phyloP scores from a whole-genome alignment of 1,139 yeast species.

The Suhomyces coccinellae region DNA sequence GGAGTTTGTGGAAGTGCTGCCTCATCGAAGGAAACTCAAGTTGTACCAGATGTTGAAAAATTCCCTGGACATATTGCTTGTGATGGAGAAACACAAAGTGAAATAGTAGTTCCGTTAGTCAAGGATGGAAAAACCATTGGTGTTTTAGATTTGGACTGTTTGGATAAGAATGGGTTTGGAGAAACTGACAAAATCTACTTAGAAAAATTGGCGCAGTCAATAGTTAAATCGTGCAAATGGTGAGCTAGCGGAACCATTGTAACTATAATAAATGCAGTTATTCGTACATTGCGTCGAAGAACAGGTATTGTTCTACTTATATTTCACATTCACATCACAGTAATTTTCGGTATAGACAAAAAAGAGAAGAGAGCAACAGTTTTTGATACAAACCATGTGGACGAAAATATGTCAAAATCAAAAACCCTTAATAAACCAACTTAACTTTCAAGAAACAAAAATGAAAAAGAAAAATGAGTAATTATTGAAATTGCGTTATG shows the following conservation, averaged over 20 bases:
- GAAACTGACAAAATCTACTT: constrained; percentile 58
- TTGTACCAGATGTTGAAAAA: constrained; percentile 72
- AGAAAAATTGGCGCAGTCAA: constrained; percentile 55
- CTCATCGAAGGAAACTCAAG: constrained; percentile 52
- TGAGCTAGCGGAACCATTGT: constrained; percentile 1
- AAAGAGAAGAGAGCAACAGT: constrained; percentile 7
- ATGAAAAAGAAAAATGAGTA: constrained; percentile 3
- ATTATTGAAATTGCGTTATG: constrained; percentile 1
- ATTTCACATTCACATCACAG: constrained; percentile 9
- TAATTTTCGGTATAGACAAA: constrained; percentile 6
- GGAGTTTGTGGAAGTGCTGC: constrained; percentile 97
- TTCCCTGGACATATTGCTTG: constrained; percentile 97
- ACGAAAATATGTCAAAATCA: constrained; percentile 2
- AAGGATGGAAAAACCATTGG: constrained; percentile 54
- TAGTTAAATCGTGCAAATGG: constrained; percentile 53
- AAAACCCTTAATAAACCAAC: constrained; percentile 6
- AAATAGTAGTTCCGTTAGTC: constrained; percentile 83
- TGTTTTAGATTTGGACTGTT: constrained; percentile 86
- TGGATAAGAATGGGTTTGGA: constrained; percentile 62
- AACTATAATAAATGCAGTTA: not conserved
- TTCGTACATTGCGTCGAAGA: not conserved
- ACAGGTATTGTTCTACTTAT: constrained; percentile 2
- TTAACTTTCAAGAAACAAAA: constrained; percentile 4
- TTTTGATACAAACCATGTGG: constrained; percentile 3
- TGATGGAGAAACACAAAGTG: constrained; percentile 92